A percentile compares a stretch with the other conserved stretches of the same genome.
Evolutionary conservation across 2,329 filamentous ascomycete species (phyloP).

Genomic region (Chaetomiaceae sp.): DNA sequence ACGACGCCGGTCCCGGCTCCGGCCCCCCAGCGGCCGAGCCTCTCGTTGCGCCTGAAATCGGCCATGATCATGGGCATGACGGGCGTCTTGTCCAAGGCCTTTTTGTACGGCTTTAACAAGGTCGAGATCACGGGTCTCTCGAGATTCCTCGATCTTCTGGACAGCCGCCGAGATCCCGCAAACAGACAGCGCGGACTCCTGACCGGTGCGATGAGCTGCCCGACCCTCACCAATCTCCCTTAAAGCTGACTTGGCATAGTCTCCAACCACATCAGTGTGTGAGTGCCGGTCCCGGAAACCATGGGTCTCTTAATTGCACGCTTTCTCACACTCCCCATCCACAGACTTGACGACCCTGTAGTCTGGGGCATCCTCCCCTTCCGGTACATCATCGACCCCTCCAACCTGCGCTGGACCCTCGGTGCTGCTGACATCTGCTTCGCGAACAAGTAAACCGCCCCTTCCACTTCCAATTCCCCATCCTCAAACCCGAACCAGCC

Average conservation of each 20-base stretch:
- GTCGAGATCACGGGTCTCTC: conserved; percentile 75
- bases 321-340: neutral
- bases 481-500: too few relatives aligned
- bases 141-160: conserved; percentile 68
- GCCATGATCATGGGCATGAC: conserved; percentile 69
- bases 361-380: conserved; percentile 87
- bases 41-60: conserved; percentile 70
- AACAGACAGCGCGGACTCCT: conserved; percentile 71
- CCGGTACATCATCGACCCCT: conserved; percentile 63
- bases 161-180: conserved; percentile 62
- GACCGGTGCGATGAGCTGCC: conserved; percentile 55
- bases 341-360: conserved; percentile 85
- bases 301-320: too few relatives aligned
- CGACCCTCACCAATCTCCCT: neutral
- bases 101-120: conserved; percentile 68
- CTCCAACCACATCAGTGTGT: conserved; percentile 86
- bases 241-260: conserved; percentile 44
- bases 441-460: conserved; percentile 61
- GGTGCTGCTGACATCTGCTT: conserved; percentile 97
- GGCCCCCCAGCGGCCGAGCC: conserved; percentile 44
- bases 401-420: conserved; percentile 80
- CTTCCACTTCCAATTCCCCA: neutral
- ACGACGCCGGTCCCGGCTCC: conserved; percentile 8
- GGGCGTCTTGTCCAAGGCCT: conserved; percentile 64
- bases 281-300: too few relatives aligned